Conservation (phyloP, 805 yeast genomes). For the Metschnikowia koreensis region DNA sequence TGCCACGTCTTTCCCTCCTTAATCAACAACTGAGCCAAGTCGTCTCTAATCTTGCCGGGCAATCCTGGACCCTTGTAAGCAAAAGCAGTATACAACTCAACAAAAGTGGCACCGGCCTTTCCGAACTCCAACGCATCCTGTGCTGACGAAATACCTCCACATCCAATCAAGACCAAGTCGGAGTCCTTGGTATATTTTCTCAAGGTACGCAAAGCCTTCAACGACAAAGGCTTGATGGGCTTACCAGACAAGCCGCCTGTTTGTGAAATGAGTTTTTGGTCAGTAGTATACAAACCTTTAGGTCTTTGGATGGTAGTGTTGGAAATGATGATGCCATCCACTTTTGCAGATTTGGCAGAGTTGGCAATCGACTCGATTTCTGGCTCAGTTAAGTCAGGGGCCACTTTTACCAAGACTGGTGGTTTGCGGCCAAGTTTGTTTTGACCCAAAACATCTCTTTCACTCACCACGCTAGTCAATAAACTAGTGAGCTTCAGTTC, state of each 20-base stretch:
- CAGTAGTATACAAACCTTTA: constrained; percentile 48
- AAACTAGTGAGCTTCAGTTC: constrained; percentile 70
- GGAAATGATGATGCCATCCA: constrained; percentile 90
- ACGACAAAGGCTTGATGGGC: constrained; percentile 78
- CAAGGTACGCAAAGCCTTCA: constrained; percentile 67
- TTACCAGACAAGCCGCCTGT: constrained; percentile 91
- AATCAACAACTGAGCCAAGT: constrained; percentile 46
- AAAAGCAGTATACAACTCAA: constrained; percentile 84
- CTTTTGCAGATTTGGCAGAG: constrained; percentile 69
- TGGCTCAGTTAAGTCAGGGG: constrained; percentile 83
- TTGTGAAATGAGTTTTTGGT: constrained; percentile 45
- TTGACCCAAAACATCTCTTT: constrained; percentile 53
- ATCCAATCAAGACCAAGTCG: constrained; percentile 76
- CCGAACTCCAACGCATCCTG: constrained; percentile 89
- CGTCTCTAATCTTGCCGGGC: constrained; percentile 46
- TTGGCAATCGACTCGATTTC: constrained; percentile 82
- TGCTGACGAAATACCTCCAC: constrained; percentile 91
- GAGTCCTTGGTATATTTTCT: constrained; percentile 76
- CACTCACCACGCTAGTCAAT: constrained; percentile 62
- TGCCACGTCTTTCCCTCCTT: constrained; percentile 83
- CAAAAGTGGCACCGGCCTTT: constrained; percentile 88
- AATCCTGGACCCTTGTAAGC: constrained; percentile 93
- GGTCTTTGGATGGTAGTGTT: constrained; percentile 93
- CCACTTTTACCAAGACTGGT: constrained; percentile 85
- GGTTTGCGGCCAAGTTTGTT: constrained; percentile 53